Base-by-base conservation (phyloP, 1,284 basidiomycete species). In the Tranzscheliella williamsii region DNA sequence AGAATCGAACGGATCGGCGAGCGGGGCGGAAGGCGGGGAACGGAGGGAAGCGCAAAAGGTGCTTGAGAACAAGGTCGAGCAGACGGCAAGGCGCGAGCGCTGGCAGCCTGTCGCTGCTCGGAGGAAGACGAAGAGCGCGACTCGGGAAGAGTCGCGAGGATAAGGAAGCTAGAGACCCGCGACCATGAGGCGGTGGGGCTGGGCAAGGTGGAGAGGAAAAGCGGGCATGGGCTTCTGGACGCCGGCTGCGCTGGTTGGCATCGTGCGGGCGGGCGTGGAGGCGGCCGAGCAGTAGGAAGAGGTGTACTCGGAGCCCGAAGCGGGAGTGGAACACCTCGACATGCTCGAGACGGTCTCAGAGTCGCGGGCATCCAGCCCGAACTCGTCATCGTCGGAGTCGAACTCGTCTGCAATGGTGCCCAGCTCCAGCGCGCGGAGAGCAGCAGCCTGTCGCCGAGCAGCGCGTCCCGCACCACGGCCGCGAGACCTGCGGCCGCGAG, bases 381-480 rank as follows among this genome's bases (percentile, higher is more conserved):
- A 15, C 8, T 49, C 35, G 30, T 61, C 46, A 11, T 22, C 6
- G 17, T 22, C 20, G 22, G 17, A 9, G 32, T 8, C 12, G 8
- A 20, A 18, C 9, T 15, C 12, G 32, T 29, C 26, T 9, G 9
- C 9, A 17, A 12, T 5, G 43, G 22, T 33, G 18, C 32, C 43
- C 6, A 47, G 27, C 4, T 47, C 40, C n/a, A 55, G 32, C 1
- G 67, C 54, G 8, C 50, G 37, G 4, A 67, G 31, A 3, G 67
- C 67, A 3, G 67, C 66, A 2, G 67, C 67, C 40, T 61, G 56
- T 22, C 67, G 51, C 33, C 67, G 49, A 3, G 67, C 67, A 2
- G 67, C 67, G 5, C 67, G 45, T 6, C 67, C 67, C 2, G 67
- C 67, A 13, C 67, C 67, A n/a, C 67, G 54, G 7, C 67, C 67